Percentiles rank a stretch among this genome's conserved stretches.
Evolutionary conservation across 768 basidiomycete species (phyloP).

Genomic region (Podaxis sp.): DNA sequence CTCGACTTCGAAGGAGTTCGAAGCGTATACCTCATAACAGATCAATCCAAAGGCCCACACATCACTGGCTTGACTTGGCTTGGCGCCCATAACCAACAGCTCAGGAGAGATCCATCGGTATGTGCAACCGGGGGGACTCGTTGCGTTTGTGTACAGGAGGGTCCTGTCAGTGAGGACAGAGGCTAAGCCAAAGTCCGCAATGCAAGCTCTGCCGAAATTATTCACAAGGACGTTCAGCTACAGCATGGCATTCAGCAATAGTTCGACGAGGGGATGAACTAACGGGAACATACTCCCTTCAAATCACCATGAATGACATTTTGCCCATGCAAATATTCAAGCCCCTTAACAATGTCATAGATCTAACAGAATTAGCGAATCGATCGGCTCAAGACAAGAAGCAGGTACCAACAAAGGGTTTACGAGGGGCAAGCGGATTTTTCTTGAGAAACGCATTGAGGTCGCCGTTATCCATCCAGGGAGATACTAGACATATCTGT

Average conservation of each 20-base stretch:
- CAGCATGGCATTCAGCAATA: background rate
- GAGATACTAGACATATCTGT: background rate
- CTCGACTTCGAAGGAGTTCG: background rate
- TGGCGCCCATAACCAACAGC: background rate
- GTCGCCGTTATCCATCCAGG: background rate
- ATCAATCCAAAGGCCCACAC: background rate
- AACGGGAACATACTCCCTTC: background rate
- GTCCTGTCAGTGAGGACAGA: background rate
- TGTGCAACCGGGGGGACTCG: background rate
- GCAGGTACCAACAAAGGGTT: background rate
- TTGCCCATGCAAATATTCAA: background rate
- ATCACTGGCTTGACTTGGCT: background rate
- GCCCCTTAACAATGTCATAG: background rate
- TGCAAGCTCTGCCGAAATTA: background rate
- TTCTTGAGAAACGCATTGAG: background rate
- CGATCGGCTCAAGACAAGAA: background rate
- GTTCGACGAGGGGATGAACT: background rate
- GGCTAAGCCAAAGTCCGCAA: background rate
- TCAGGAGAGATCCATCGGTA: background rate
- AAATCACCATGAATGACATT: background rate
- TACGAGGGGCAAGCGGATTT: background rate
- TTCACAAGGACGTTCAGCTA: background rate
- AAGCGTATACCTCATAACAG: background rate
- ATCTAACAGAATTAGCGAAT: background rate
- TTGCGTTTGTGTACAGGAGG: background rate